Evolutionary conservation across 352 stramenopile species (phyloP), one percentile per base, ranked within the genome.

Genomic region (Globisporangium solare): DNA sequence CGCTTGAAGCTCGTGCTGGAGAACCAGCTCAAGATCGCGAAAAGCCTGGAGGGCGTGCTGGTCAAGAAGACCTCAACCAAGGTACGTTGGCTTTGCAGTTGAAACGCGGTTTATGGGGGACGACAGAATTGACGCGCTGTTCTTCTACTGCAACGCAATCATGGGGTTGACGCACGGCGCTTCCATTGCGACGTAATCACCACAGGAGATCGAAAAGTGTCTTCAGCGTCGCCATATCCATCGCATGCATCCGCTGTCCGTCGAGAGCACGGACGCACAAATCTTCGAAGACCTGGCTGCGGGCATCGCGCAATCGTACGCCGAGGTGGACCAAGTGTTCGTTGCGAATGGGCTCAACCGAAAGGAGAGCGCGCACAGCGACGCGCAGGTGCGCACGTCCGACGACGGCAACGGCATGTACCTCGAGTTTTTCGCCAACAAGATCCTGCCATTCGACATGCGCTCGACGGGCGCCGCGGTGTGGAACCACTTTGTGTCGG

Each of bases 341-440:
- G 58, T 51, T 7, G 10, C 32, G 10, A 78, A 71, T 48, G 61
- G 60, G 8, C 50, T 76, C 21, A 60, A 31, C 13, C 51, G 63
- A 4, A 68, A 58, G 47, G 69, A 81, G 47, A 66, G 47, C 37
- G 63, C 62, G 13, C 66, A 63, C 48, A 68, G 61, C 27, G 73
- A 77, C 51, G 70, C 70, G 11, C 60, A 75, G 37, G 70, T 82
- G 62, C 62, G 70, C 21, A 53, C 70, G 35, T 51, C 49, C 57
- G 68, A 70, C 6, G 45, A 58, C 11, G 58, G 63, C 21, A 58
- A 59, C 11, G 58, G 61, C 41, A 58, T 77, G 31, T 76, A 68
- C 58, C 67, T 83, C 57, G 70, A 78, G 63, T 71, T 83, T 47
- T 78, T 75, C 31, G 70, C 62, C 37, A 79, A 68, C 46, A 79